phyloP scores from a whole-genome alignment of 2,329 filamentous ascomycete genomes.

The Cryphonectria naterciae region DNA sequence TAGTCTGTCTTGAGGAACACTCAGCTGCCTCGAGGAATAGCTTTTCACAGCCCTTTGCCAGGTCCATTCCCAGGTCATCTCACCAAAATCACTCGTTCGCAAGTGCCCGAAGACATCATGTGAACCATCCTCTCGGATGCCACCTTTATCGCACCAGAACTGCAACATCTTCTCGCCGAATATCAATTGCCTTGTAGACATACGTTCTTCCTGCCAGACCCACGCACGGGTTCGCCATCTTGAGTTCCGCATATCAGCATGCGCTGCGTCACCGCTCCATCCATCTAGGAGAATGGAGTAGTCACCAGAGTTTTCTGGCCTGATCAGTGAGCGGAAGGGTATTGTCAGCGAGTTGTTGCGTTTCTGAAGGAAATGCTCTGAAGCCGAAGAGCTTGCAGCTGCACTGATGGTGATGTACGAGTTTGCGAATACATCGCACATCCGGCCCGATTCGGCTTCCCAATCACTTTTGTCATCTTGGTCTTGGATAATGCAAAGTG shows the following conservation, averaged over 20 bases:
- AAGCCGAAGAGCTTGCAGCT: background rate
- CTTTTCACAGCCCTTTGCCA: background rate
- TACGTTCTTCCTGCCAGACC: background rate
- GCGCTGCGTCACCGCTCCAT: background rate
- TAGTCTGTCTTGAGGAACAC: background rate
- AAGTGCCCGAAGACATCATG: too few species aligned
- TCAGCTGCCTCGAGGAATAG: background rate
- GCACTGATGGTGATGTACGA: background rate
- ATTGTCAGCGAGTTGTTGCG: background rate
- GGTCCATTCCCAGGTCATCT: background rate
- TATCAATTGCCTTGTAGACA: background rate
- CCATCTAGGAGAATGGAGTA: background rate
- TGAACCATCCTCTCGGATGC: background rate
- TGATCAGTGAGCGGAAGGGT: background rate
- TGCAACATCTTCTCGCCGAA: background rate
- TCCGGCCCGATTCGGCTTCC: background rate
- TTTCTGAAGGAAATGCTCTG: background rate
- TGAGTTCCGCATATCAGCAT: background rate
- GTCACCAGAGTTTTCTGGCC: background rate
- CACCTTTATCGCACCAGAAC: background rate
- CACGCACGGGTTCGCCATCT: background rate
- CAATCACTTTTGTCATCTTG: background rate
- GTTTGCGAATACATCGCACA: background rate
- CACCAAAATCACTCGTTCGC: too few species aligned
- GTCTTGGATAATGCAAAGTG: background rate